phyloP scores from a whole-genome alignment of 2,329 filamentous ascomycete species.

The Colletotrichum sp. region DNA sequence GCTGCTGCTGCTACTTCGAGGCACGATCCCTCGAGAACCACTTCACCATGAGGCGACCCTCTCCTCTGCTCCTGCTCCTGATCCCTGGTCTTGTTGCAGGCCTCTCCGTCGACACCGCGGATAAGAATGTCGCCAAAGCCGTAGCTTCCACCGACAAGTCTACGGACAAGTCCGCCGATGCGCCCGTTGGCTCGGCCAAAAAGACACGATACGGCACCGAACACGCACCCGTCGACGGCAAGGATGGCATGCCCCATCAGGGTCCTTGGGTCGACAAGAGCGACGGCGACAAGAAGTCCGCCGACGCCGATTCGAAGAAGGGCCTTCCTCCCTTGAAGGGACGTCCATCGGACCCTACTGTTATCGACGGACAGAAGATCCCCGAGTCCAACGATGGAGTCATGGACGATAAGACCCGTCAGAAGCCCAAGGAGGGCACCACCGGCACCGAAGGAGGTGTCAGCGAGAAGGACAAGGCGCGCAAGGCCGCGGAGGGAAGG shows the following conservation, averaged over 20 bases:
- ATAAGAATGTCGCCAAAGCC: conserved; percentile 26
- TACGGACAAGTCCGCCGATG: conserved; percentile 25
- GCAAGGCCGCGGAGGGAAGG: conserved; percentile 69
- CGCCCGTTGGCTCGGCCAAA: conserved; percentile 27
- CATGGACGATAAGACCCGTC: conserved; percentile 86
- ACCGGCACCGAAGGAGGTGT: conserved; percentile 90
- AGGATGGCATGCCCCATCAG: conserved; percentile 90
- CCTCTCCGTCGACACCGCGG: conserved; percentile 36
- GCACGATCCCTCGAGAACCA: background rate
- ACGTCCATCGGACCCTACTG: conserved; percentile 55
- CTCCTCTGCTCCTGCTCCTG: conserved; percentile 65
- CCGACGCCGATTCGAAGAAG: conserved; percentile 38
- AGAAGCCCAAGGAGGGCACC: conserved; percentile 81
- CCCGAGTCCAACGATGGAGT: conserved; percentile 77
- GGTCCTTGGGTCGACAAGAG: conserved; percentile 72
- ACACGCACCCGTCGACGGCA: conserved; percentile 88
- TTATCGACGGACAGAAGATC: conserved; percentile 65
- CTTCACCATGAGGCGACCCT: conserved; percentile 61
- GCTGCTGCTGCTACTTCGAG: background rate
- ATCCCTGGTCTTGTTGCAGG: conserved; percentile 56
- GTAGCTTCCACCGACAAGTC: conserved; percentile 28
- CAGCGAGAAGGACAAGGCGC: conserved; percentile 82
- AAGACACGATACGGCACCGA: conserved; percentile 57
- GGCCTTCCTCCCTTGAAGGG: conserved; percentile 52
- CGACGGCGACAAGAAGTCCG: conserved; percentile 36